Evolutionary conservation across 1,284 basidiomycete genomes (phyloP).

Genomic region (Takashimella koratensis): DNA sequence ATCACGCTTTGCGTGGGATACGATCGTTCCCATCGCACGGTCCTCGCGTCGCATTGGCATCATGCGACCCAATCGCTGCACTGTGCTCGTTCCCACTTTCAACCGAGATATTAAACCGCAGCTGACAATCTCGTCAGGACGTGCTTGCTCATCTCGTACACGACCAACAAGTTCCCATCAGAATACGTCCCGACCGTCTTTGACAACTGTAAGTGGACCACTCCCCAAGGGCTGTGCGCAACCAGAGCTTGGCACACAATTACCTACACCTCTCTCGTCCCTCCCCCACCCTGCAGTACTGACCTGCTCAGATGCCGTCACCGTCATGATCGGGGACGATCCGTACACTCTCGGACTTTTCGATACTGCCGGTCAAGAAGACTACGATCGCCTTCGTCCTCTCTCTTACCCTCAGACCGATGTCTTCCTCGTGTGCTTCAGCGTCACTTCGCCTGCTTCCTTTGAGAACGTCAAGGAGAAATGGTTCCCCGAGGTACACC

Average conservation of each 20-base stretch:
- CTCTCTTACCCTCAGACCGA: conserved; percentile 99
- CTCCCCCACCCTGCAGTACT: no score
- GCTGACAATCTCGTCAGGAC: no score
- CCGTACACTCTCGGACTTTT: conserved; percentile 98
- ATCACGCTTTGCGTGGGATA: no score
- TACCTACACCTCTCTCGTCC: no score
- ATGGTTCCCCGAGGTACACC: conserved; percentile 99
- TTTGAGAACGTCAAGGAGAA: conserved; percentile 99
- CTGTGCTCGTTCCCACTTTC: no score
- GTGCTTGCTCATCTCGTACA: conserved; percentile 98
- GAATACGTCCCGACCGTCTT: conserved; percentile 96
- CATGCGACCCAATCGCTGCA: no score
- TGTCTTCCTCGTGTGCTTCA: conserved; percentile 99
- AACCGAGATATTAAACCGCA: no score
- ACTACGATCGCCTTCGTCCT: conserved; percentile 98
- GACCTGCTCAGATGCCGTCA: conserved; percentile 95
- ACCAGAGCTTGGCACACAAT: no score
- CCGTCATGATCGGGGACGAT: conserved; percentile 99
- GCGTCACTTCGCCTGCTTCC: conserved; percentile 94
- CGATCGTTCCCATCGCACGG: no score
- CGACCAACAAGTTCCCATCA: conserved; percentile 97
- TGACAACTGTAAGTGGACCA: conserved; percentile 51
- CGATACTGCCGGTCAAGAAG: conserved; percentile 99
- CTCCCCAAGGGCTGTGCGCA: neutral
- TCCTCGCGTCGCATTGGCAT: no score